Evolutionary conservation across 2,329 filamentous ascomycete genomes (phyloP).

Genomic region (Beauveria bassiana): DNA sequence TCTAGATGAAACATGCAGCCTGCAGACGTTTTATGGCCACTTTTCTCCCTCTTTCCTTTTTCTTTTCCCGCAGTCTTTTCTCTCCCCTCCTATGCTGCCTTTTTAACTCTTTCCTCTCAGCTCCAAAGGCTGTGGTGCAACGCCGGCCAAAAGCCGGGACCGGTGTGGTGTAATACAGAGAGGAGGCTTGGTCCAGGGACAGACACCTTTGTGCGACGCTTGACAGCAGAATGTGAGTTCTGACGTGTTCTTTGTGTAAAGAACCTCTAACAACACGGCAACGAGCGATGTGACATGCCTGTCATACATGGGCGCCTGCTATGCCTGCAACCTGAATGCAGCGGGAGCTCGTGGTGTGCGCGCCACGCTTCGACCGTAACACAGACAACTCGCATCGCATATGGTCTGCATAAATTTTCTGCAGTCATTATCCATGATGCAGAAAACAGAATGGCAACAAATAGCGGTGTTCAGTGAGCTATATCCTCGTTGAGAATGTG

Average conservation of each 20-base stretch:
- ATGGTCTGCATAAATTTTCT: background rate
- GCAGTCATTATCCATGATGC: background rate
- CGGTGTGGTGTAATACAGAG: background rate
- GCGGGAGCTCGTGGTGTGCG: background rate
- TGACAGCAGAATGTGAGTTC: background rate
- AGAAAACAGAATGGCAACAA: background rate
- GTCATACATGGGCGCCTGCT: background rate
- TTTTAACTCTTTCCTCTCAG: background rate
- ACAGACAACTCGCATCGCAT: background rate
- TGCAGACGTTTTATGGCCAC: background rate
- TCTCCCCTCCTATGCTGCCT: background rate
- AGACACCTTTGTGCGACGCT: background rate
- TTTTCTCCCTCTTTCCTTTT: background rate
- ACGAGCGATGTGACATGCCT: background rate
- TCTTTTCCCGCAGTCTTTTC: background rate
- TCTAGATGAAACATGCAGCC: background rate
- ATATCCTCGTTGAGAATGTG: background rate
- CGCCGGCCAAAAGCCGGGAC: background rate
- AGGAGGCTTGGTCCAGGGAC: background rate
- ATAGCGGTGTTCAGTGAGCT: background rate
- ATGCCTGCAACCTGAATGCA: constrained; percentile 1
- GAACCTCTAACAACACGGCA: background rate
- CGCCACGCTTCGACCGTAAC: background rate
- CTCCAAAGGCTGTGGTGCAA: background rate
- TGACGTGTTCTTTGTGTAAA: background rate